Conservation (phyloP, 2,329 filamentous ascomycete species). For the Grosmannia serpens region DNA sequence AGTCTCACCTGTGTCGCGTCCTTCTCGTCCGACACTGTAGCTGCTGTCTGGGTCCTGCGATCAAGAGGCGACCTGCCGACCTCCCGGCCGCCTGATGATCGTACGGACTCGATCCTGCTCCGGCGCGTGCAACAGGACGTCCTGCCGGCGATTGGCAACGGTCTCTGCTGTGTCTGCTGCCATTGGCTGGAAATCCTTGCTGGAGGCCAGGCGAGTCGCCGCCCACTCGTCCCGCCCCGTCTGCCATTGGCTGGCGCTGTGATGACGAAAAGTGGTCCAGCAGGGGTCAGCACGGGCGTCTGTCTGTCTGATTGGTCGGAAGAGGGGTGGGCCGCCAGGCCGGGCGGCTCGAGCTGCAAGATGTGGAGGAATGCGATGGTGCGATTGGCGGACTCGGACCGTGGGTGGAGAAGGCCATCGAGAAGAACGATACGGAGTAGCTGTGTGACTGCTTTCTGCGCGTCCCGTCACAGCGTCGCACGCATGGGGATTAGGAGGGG, state of each 20-base stretch:
- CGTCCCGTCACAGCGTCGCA: neutral
- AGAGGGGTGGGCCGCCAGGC: neutral
- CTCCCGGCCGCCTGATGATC: neutral
- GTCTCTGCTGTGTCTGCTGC: neutral
- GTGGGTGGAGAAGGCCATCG: no score
- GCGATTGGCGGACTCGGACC: neutral
- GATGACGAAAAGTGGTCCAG: neutral
- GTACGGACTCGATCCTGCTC: neutral
- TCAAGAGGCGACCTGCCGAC: neutral
- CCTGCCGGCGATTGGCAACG: neutral
- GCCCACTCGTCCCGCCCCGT: neutral
- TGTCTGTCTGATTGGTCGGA: neutral
- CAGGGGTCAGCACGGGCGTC: neutral
- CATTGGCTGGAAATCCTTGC: neutral
- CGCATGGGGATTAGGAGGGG: neutral
- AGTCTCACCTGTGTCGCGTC: neutral
- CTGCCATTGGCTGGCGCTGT: neutral
- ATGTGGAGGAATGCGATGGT: neutral
- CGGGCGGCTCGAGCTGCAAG: neutral
- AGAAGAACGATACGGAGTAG: no score
- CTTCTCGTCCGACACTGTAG: no score
- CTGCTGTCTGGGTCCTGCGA: no score
- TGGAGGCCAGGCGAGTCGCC: neutral
- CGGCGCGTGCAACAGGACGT: neutral
- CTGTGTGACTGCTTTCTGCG: neutral